These are phyloP conservation scores for Sugiyamaella paludigena DNA, from an alignment of 1,139 yeast species.

Conservation along the genomic window DNA sequence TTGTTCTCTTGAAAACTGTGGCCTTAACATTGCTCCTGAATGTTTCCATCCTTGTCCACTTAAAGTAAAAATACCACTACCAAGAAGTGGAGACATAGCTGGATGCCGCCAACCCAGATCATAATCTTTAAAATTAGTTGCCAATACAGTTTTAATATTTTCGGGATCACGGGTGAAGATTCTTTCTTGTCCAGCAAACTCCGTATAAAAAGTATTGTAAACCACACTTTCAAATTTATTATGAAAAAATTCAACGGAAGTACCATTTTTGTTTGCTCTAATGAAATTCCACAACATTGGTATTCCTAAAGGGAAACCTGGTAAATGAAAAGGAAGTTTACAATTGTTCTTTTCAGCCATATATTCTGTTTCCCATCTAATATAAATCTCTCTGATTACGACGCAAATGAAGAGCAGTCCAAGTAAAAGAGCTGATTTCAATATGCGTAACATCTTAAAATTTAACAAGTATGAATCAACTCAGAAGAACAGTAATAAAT, in stretches of 20 bases:
- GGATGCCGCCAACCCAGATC: slow-evolving; percentile 45
- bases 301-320: slow-evolving; percentile 6
- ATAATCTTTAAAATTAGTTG: slow-evolving; percentile 30
- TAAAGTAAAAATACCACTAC: slow-evolving; percentile 55
- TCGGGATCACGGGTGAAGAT: slow-evolving; percentile 47
- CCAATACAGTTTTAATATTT: slow-evolving; percentile 36
- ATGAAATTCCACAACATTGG: slow-evolving; percentile 2
- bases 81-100: slow-evolving; percentile 46
- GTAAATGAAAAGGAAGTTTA: not conserved
- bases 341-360: slow-evolving; percentile 5
- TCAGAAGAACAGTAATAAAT: no score
- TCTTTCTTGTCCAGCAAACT: slow-evolving; percentile 3
- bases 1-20: slow-evolving; percentile 55
- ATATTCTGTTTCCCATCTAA: slow-evolving; percentile 1
- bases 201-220: slow-evolving; percentile 3
- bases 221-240: slow-evolving; percentile 3
- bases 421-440: no score
- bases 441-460: no score
- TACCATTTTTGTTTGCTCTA: not conserved
- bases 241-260: not conserved
- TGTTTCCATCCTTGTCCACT: slow-evolving; percentile 57
- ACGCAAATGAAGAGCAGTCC: no score
- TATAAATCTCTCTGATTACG: slow-evolving; percentile 2
- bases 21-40: slow-evolving; percentile 55
- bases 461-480: no score